Percentiles rank a stretch among this genome's conserved stretches.
Conservation (phyloP, 495 filamentous ascomycete species). For the Tuber umbilicatum region DNA sequence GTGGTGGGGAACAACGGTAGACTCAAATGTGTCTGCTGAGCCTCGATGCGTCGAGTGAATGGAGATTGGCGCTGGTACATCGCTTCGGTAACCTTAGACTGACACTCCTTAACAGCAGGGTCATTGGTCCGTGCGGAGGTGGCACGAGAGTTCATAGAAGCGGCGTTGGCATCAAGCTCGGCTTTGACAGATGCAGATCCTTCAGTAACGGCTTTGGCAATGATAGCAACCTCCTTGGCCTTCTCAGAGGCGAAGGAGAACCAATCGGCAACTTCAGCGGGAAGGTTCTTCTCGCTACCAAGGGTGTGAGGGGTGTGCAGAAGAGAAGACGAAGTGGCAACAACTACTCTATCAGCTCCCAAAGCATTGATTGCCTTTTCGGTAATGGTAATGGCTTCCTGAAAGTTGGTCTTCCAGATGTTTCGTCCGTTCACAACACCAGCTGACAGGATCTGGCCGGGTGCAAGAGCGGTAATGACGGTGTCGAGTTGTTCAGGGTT, state of each 20-base stretch:
- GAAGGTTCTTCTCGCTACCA: slow-evolving; percentile 93
- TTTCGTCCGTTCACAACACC: slow-evolving; percentile 98
- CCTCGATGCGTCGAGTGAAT: slow-evolving; percentile 72
- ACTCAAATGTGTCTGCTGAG: slow-evolving; percentile 79
- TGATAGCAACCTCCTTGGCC: slow-evolving; percentile 77
- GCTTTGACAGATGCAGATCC: slow-evolving; percentile 77
- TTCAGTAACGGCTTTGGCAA: slow-evolving; percentile 92
- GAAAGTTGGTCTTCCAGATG: slow-evolving; percentile 99
- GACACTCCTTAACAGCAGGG: slow-evolving; percentile 89
- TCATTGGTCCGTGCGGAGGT: slow-evolving; percentile 93
- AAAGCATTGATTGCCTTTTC: slow-evolving; percentile 86
- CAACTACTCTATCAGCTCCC: slow-evolving; percentile 90
- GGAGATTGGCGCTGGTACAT: slow-evolving; percentile 86
- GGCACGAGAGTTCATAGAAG: slow-evolving; percentile 78
- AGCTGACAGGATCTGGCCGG: slow-evolving; percentile 79
- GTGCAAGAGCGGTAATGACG: slow-evolving; percentile 67
- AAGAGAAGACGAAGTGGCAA: slow-evolving; percentile 92
- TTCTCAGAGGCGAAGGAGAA: slow-evolving; percentile 98
- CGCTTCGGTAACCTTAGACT: slow-evolving; percentile 70
- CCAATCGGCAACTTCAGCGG: slow-evolving; percentile 87
- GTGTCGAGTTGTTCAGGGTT: slow-evolving; percentile 91
- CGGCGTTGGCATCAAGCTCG: slow-evolving; percentile 88
- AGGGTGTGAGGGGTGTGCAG: slow-evolving; percentile 97
- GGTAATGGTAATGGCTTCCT: slow-evolving; percentile 78
- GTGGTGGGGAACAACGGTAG: slow-evolving; percentile 97